phyloP scores from a whole-genome alignment of 495 filamentous ascomycete genomes.

The Amorphotheca resinae region DNA sequence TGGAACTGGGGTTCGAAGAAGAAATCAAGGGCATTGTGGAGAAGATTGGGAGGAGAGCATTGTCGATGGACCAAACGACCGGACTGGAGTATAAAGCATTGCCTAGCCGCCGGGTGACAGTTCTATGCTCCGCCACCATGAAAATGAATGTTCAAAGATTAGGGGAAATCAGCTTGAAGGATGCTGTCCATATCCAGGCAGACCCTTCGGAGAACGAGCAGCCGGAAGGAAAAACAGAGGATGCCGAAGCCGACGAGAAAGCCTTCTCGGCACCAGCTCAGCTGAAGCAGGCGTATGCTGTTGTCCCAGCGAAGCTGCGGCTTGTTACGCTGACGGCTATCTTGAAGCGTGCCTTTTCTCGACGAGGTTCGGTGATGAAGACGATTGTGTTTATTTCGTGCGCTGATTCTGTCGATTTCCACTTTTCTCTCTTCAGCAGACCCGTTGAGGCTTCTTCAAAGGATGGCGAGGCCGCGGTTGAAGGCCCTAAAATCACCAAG shows the following conservation, averaged over 20 bases:
- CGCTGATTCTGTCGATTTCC: slow-evolving; percentile 92
- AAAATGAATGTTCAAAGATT: slow-evolving; percentile 89
- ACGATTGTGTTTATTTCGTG: slow-evolving; percentile 94
- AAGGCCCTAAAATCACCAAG: slow-evolving; percentile 10
- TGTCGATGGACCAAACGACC: slow-evolving; percentile 27
- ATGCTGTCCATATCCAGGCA: slow-evolving; percentile 76
- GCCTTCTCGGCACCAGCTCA: slow-evolving; percentile 81
- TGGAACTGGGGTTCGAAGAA: slow-evolving; percentile 95
- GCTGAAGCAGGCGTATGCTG: slow-evolving; percentile 77
- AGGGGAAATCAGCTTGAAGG: slow-evolving; percentile 87
- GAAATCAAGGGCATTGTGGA: slow-evolving; percentile 67
- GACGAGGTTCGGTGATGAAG: slow-evolving; percentile 83
- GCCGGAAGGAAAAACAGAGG: slow-evolving; percentile 26
- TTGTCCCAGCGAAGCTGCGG: slow-evolving; percentile 79
- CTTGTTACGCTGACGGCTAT: slow-evolving; percentile 75
- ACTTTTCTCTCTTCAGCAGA: slow-evolving; percentile 74
- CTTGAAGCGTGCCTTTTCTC: slow-evolving; percentile 73
- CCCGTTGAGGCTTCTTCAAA: slow-evolving; percentile 20
- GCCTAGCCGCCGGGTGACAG: slow-evolving; percentile 65
- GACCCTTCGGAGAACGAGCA: slow-evolving; percentile 39
- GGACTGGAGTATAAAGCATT: slow-evolving; percentile 40
- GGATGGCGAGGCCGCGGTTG: slow-evolving; percentile 2
- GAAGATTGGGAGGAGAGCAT: slow-evolving; percentile 48
- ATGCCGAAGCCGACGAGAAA: slow-evolving; percentile 33
- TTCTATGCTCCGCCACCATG: slow-evolving; percentile 94